Percentiles rank a stretch among this genome's conserved stretches.
Conservation (phyloP, 2,329 filamentous ascomycete species). For the Beauveria sp. region DNA sequence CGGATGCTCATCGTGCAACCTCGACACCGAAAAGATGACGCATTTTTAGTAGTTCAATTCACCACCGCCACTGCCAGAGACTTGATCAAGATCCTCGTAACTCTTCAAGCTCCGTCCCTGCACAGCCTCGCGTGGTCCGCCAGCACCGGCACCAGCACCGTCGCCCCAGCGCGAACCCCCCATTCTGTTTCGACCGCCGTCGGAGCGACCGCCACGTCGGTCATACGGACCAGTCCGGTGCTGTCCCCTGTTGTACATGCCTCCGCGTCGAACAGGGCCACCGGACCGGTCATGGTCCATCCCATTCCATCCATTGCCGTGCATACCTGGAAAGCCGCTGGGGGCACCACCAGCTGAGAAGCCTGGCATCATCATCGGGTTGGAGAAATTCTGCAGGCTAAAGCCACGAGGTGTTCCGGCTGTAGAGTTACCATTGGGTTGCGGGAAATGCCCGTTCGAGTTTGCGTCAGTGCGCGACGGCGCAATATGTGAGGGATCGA, state of each 20-base stretch:
- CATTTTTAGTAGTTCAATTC: conserved; percentile 76
- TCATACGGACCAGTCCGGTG: conserved; percentile 69
- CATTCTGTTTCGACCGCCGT: conserved; percentile 41
- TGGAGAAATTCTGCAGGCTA: conserved; percentile 68
- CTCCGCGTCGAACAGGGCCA: conserved; percentile 64
- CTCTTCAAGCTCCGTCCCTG: conserved; percentile 90
- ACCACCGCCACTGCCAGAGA: conserved; percentile 62
- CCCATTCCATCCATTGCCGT: conserved; percentile 42
- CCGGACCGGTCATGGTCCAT: conserved; percentile 49
- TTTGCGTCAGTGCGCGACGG: conserved; percentile 90
- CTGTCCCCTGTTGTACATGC: conserved; percentile 42
- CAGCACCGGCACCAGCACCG: conserved; percentile 65
- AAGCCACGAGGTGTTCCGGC: conserved; percentile 88
- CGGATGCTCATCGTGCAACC: not conserved
- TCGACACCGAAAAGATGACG: not conserved
- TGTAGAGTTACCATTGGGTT: conserved; percentile 64
- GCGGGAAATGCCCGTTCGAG: conserved; percentile 90
- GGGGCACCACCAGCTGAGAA: conserved; percentile 47
- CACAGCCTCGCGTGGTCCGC: conserved; percentile 84
- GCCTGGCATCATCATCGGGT: conserved; percentile 51
- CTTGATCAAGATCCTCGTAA: conserved; percentile 94
- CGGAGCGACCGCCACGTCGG: conserved; percentile 52
- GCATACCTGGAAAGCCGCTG: conserved; percentile 47
- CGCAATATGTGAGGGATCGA: conserved; percentile 90
- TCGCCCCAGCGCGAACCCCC: conserved; percentile 61